Evolutionary conservation across 768 basidiomycete species (phyloP).

Genomic region (Piloderma croceum): DNA sequence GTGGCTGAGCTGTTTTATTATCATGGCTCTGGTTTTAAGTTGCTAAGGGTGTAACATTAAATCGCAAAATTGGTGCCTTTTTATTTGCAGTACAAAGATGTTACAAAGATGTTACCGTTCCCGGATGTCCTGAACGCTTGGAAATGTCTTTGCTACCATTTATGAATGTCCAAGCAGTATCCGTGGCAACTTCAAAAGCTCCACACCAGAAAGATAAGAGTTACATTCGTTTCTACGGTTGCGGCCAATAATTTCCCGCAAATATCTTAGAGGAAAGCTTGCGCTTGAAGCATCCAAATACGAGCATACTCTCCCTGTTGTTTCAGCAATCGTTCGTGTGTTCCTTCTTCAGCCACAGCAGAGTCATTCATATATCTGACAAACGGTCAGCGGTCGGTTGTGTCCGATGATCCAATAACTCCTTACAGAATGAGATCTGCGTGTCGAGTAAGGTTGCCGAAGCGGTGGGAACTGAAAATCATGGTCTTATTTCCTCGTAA

Average conservation of each 20-base stretch:
- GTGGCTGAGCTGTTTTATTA: too few relatives aligned
- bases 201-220: too few relatives aligned
- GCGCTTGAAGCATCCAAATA: slow-evolving; percentile 69
- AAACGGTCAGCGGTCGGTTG: neutral
- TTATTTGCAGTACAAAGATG: slow-evolving; percentile 3
- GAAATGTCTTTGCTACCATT: too few relatives aligned
- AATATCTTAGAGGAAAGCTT: slow-evolving; percentile 60
- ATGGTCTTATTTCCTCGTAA: slow-evolving; percentile 75
- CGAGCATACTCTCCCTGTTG: slow-evolving; percentile 61
- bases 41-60: too few relatives aligned
- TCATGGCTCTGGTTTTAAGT: too few relatives aligned
- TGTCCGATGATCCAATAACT: neutral
- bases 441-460: slow-evolving; percentile 65
- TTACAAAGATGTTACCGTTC: too few relatives aligned
- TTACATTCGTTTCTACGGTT: too few relatives aligned
- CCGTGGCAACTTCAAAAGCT: too few relatives aligned
- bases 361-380: slow-evolving; percentile 66
- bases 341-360: slow-evolving; percentile 56
- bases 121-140: slow-evolving; percentile 21
- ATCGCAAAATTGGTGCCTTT: too few relatives aligned
- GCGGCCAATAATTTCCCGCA: too few relatives aligned
- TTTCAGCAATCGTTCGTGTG: slow-evolving; percentile 53
- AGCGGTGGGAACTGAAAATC: slow-evolving; percentile 74
- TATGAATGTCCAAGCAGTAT: too few relatives aligned
- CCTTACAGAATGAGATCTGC: slow-evolving; percentile 65